Base-by-base conservation (phyloP, 139 green algal species). In the Bryopsis sp. region DNA sequence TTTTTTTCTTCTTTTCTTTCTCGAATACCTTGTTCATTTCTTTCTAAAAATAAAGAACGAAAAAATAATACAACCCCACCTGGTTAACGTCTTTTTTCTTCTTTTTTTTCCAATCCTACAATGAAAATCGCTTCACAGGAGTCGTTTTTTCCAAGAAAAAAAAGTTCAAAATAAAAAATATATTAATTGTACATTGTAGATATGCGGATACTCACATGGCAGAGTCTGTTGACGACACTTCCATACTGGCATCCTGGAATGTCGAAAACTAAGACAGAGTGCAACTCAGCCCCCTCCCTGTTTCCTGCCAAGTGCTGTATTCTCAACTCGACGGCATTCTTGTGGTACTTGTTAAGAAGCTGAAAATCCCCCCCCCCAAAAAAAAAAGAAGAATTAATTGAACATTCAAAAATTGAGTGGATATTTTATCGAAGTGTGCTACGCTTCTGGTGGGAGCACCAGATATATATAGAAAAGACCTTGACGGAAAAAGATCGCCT, bases 181-280 rank as follows among this genome's bases (percentile, higher is more conserved):
- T n/a, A n/a, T n/a, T n/a, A n/a, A n/a, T n/a, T n/a, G n/a, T n/a
- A n/a, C n/a, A n/a, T n/a, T n/a, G n/a, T n/a, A n/a, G n/a, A n/a
- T n/a, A n/a, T n/a, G n/a, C n/a, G n/a, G n/a, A n/a, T n/a, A n/a
- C n/a, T n/a, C n/a, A n/a, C n/a, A n/a, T n/a, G 43, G 15, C 11
- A 54, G 11, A 19, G 15, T 67, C 59, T 26, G 15, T 43, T 29
- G 15, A 67, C 24, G 5, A 31, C 15, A 19, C 26, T 39, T 47
- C 59, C 59, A 67, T 47, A 67, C 8, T 11, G 28, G 7, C 28
- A 43, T 67, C 59, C 59, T 47, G 59, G 59, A 39, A 67, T 43
- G 33, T 67, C 59, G 15, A 5, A 47, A 6, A 67, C 59, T 24
- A 67, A 24, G 7, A 67, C 59, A n/a, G 59, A 47, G 33, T 67